Evolutionary conservation across 2,329 filamentous ascomycete genomes (phyloP), one percentile per base, ranked within the genome.

Genomic region (Talaromyces verruculosus): DNA sequence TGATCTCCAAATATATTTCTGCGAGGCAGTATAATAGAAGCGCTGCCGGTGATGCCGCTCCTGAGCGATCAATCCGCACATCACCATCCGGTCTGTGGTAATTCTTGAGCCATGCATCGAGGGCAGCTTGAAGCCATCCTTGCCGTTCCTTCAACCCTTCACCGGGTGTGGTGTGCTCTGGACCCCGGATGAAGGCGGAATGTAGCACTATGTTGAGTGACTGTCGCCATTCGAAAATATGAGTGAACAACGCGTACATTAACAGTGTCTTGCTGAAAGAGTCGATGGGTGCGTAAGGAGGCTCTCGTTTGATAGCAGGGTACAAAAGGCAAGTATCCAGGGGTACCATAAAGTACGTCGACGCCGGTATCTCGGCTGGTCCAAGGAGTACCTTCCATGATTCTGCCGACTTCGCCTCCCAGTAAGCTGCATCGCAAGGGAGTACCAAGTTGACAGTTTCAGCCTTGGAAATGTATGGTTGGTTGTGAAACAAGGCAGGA

Each of bases 191-290:
- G 15, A 65, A 67, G 2, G 63, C 65, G 1, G 65, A 65, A 30
- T 67, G 62, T 17, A 65, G 22, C 10, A 67, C 65, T 37, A 67
- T 65, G 45, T 67, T 67, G 19, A 65, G 17, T 22, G 62, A 33
- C 45, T 67, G 65, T 47, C 65, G 25, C 65, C 65, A 67, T 62
- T 67, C 63, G 17, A 67, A 67, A 28, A 67, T 65, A 64, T 67
- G 65, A 2, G 62, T 49, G 45, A 67, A 65, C 11, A 67, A 35
- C 15, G 65, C 53, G 28, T 67, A 67, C 33, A 67, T 67, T 7
- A 67, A 53, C 8, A 67, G 30, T 4, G 47, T 62, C 39, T 67
- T 67, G 41, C 65, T 35, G 45, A 61, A 65, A 43, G 43, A 61
- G 41, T 58, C 63, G 28, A 67, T 65, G 3, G 65, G 65, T n/a